Conservation (phyloP, 768 basidiomycete genomes). For the Saitozyma sp. region DNA sequence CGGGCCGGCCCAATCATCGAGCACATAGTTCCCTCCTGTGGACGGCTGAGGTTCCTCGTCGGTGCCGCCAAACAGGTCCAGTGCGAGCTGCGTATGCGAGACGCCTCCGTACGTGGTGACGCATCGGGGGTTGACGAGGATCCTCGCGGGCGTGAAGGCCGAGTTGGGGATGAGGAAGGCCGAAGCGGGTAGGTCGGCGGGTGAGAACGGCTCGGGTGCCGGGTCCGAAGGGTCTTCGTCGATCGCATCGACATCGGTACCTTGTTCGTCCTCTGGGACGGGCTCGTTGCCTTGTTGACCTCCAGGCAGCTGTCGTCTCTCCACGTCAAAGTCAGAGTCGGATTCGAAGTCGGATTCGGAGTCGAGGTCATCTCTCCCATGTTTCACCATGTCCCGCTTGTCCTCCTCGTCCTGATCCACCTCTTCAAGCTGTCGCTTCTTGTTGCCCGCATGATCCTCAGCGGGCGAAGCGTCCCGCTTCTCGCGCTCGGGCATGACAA, state of each 20-base stretch:
- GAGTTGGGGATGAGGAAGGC: conserved; percentile 72
- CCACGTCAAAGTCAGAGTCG: not conserved
- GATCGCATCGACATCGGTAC: conserved; percentile 51
- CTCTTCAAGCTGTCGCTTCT: conserved; percentile 1
- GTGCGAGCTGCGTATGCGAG: conserved; percentile 90
- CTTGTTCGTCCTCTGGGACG: conserved; percentile 45
- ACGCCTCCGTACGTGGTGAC: conserved; percentile 98
- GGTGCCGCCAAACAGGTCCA: conserved; percentile 81
- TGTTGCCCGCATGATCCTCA: conserved; percentile 49
- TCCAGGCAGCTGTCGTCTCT: conserved; percentile 15
- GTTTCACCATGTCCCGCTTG: not conserved
- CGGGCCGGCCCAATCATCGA: conserved; percentile 94
- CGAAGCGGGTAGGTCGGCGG: conserved; percentile 49
- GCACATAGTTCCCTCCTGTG: conserved; percentile 64
- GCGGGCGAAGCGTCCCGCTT: conserved; percentile 3
- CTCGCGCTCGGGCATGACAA: conserved; percentile 4
- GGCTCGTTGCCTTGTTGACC: conserved; percentile 17
- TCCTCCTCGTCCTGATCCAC: not conserved
- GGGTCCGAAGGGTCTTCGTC: conserved; percentile 44
- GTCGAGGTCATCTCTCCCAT: conserved; percentile 3
- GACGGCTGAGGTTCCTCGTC: conserved; percentile 60
- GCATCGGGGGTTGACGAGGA: conserved; percentile 92
- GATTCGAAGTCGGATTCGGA: not conserved
- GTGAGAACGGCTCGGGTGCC: conserved; percentile 47
- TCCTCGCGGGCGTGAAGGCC: conserved; percentile 79